Evolutionary conservation across 2,329 filamentous ascomycete genomes (phyloP).

Genomic region (Trichoderma atrobrunneum): DNA sequence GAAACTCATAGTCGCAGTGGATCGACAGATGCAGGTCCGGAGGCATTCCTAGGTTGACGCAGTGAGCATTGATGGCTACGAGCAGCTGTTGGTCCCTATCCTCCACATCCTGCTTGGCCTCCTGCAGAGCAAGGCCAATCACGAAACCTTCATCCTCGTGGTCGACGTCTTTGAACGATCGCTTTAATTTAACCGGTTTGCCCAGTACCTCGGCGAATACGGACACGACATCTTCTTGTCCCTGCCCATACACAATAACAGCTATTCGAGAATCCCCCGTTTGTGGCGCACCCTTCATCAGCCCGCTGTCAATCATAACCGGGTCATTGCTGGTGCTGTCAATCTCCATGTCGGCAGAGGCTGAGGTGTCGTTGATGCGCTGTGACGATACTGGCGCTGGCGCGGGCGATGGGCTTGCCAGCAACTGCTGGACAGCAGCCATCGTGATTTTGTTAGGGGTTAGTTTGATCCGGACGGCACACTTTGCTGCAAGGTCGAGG

Average conservation of each 20-base stretch:
- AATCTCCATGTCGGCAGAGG: slow-evolving; percentile 31
- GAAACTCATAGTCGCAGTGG: slow-evolving; percentile 79
- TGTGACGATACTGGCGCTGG: slow-evolving; percentile 28
- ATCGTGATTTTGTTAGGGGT: slow-evolving; percentile 24
- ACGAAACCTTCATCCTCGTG: slow-evolving; percentile 60
- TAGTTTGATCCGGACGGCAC: neutral
- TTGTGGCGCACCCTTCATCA: slow-evolving; percentile 46
- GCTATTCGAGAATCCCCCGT: slow-evolving; percentile 58
- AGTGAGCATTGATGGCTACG: slow-evolving; percentile 73
- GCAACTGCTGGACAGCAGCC: slow-evolving; percentile 40
- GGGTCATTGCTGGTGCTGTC: slow-evolving; percentile 37
- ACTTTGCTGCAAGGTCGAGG: neutral
- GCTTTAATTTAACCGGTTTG: slow-evolving; percentile 63
- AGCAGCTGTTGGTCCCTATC: slow-evolving; percentile 57
- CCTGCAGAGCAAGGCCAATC: slow-evolving; percentile 59
- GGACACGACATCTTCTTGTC: slow-evolving; percentile 71
- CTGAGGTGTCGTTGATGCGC: slow-evolving; percentile 27
- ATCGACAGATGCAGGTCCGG: slow-evolving; percentile 64
- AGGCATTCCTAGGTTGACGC: slow-evolving; percentile 66
- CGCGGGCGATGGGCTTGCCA: slow-evolving; percentile 34
- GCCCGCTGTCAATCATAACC: slow-evolving; percentile 36
- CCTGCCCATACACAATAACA: slow-evolving; percentile 66
- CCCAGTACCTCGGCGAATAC: slow-evolving; percentile 77
- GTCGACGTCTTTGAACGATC: slow-evolving; percentile 53
- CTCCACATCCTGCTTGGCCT: slow-evolving; percentile 57